phyloP scores from a whole-genome alignment of 495 filamentous ascomycete species.

The Talaromyces proteolyticus region DNA sequence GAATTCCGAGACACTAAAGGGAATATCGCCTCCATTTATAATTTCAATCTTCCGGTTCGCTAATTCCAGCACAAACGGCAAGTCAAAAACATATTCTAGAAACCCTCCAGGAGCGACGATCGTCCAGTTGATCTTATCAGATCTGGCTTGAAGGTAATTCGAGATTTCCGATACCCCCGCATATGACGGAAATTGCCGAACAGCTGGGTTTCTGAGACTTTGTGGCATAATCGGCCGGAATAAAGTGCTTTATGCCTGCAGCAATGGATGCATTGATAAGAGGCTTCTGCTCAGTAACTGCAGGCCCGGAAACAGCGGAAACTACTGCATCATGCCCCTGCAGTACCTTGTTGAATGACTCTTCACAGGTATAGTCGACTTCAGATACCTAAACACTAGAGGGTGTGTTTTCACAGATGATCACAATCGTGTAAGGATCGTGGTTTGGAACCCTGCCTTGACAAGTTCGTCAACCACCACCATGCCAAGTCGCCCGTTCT shows the following conservation, averaged over 20 bases:
- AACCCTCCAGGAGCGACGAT: background rate
- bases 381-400: background rate
- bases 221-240: slow-evolving; percentile 35
- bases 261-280: slow-evolving; percentile 44
- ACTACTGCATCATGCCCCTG: slow-evolving; percentile 30
- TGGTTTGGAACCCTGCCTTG: too few relatives aligned
- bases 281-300: slow-evolving; percentile 22
- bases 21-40: background rate
- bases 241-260: slow-evolving; percentile 46
- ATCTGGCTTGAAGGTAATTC: background rate
- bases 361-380: background rate
- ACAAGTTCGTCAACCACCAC: too few relatives aligned
- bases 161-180: background rate
- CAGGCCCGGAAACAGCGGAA: slow-evolving; percentile 19
- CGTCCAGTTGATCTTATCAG: background rate
- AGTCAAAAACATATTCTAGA: background rate
- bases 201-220: background rate
- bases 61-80: background rate
- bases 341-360: slow-evolving; percentile 15
- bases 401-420: too few relatives aligned
- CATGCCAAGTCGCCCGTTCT: too few relatives aligned
- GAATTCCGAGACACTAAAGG: background rate
- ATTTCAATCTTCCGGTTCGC: background rate
- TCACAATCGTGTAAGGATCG: too few relatives aligned
- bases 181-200: background rate